Base-by-base conservation (phyloP, 441 rosid genomes). In the Isatis lusitanica region DNA sequence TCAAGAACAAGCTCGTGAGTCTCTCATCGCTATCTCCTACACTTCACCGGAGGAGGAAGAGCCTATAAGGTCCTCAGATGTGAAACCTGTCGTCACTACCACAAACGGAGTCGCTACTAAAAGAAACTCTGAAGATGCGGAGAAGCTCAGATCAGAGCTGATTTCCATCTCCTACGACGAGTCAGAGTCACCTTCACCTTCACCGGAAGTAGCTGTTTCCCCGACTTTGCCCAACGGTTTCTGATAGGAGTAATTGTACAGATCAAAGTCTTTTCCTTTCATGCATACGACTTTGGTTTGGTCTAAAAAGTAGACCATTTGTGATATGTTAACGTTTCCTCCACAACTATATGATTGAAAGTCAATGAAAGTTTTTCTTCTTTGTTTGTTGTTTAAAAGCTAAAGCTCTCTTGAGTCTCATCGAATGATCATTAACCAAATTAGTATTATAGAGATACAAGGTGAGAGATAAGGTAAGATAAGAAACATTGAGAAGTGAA, bases 1-100 rank as follows among this genome's bases (percentile, higher is more conserved):
- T 67, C 77, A 77, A 72, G 80, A 77, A 5, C 77, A 77, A 67
- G 66, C 60, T 2, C 74, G 74, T 66, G 80, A 77, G 51, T 68
- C 77, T 61, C 80, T 77, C 5, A 77, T 77, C 6, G 77, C 73
- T n/a, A 77, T 77, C 43, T 13, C 81, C 9, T 73, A 78, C 62
- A 72, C 81, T 67, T 73, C 62, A 21, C 78, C 80, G 0, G 80
- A 72, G 40, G 80, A 77, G 16, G 55, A 67, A 13, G 59, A 43
- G 17, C 16, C 15, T 67, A 46, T 10, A 33, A n/a, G 16, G 18
- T 15, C 16, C 5, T 62, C 70, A n/a, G 77, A 77, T 51, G 60
- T 60, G 58, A 71, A 60, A 60, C 65, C 61, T 52, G 18, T 38
- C n/a, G 9, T 12, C 26, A 18, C 0, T 21, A 38, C 0, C 30